Percentiles rank a stretch among this genome's conserved stretches.
phyloP scores from a whole-genome alignment of 2,329 filamentous ascomycete genomes.

The Colletotrichum lindemuthianum region DNA sequence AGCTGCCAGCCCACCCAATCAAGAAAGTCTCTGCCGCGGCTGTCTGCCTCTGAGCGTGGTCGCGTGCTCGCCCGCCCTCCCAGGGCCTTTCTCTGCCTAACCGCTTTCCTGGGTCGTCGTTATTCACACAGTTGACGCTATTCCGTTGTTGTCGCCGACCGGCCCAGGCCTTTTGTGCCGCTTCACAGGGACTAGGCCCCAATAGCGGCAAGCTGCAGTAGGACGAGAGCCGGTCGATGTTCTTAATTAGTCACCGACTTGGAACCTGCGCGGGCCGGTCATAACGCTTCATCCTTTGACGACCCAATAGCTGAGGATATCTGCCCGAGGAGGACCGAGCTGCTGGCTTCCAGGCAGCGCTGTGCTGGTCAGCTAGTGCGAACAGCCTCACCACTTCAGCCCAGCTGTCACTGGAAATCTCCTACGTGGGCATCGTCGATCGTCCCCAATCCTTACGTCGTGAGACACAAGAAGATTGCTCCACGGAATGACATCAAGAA shows the following conservation, averaged over 20 bases:
- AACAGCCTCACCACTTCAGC: constrained; percentile 27
- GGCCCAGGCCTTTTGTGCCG: constrained; percentile 13
- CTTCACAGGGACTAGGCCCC: constrained; percentile 21
- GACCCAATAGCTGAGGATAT: too few species aligned
- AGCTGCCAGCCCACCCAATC: not conserved
- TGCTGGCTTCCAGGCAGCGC: constrained; percentile 7
- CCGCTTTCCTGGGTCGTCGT: constrained; percentile 7
- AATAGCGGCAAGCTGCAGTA: constrained; percentile 15
- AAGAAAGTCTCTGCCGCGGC: not conserved
- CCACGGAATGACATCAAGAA: constrained; percentile 22
- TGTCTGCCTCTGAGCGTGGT: constrained; percentile 8
- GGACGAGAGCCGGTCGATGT: not conserved
- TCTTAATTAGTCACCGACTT: constrained; percentile 14
- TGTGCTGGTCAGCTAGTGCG: constrained; percentile 7
- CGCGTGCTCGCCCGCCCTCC: constrained; percentile 17
- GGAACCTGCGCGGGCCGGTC: constrained; percentile 1
- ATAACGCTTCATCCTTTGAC: not conserved
- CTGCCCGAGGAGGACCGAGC: constrained; percentile 6
- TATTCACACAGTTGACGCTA: not conserved
- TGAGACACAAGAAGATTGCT: not conserved
- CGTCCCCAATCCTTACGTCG: not conserved
- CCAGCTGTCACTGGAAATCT: not conserved
- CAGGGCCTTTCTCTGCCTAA: not conserved
- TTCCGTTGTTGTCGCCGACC: not conserved
- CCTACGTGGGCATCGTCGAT: constrained; percentile 6